These are phyloP conservation scores for Prunus padus DNA, from an alignment of 306 rosid genomes.

Conservation along the genomic window DNA sequence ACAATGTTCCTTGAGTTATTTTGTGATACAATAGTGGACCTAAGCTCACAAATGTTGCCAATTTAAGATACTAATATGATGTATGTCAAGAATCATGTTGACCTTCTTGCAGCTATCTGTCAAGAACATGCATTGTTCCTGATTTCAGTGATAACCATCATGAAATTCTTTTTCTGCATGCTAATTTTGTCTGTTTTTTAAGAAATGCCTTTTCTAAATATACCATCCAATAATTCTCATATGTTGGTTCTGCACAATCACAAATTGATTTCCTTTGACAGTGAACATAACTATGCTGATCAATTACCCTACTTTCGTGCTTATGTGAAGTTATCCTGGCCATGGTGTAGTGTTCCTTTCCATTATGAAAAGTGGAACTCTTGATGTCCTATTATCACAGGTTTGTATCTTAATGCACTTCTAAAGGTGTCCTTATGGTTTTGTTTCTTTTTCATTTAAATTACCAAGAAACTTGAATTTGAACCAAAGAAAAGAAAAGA, in stretches of 20 bases:
- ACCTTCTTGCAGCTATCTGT: neutral
- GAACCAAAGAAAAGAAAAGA: neutral
- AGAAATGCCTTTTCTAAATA: neutral
- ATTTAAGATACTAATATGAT: no score
- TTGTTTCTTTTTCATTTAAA: neutral
- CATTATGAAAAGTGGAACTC: conserved; percentile 49
- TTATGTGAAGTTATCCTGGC: conserved; percentile 46
- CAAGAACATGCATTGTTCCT: neutral
- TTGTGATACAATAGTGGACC: no score
- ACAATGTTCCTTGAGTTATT: no score
- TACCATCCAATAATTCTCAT: neutral
- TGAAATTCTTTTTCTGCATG: neutral
- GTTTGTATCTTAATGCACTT: conserved; percentile 33
- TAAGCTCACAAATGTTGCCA: no score
- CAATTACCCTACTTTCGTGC: conserved; percentile 23
- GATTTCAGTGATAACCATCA: neutral
- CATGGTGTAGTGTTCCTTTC: conserved; percentile 41
- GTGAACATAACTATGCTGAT: neutral
- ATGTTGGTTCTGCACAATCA: conserved; percentile 4
- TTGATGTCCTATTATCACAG: conserved; percentile 60
- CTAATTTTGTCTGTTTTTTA: neutral
- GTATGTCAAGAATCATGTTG: no score
- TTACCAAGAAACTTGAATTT: neutral
- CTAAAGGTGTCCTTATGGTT: conserved; percentile 8
- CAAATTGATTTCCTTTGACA: conserved; percentile 5